These are phyloP conservation scores for Ophiocytium majus DNA, from an alignment of 352 stramenopile genomes.

Conservation along the genomic window DNA sequence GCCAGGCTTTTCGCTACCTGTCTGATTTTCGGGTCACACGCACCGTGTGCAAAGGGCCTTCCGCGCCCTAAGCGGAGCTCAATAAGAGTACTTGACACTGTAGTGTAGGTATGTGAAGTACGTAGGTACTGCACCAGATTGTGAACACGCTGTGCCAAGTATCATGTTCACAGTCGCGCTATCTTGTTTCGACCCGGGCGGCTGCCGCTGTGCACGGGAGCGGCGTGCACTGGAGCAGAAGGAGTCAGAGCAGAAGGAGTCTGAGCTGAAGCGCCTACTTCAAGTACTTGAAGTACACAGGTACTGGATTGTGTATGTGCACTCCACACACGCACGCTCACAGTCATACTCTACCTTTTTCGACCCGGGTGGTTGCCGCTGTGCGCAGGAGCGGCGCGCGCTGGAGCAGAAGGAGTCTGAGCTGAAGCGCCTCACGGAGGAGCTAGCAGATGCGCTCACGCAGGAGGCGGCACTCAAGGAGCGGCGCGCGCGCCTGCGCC, in stretches of 20 bases:
- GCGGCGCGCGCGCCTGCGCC: slow-evolving; percentile 66
- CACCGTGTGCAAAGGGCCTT: neutral
- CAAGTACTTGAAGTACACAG: neutral
- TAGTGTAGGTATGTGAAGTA: neutral
- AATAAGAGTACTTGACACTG: neutral
- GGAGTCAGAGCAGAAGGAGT: slow-evolving; percentile 50
- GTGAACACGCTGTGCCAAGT: neutral
- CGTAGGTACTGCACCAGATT: neutral
- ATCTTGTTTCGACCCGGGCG: neutral
- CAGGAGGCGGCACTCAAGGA: slow-evolving; percentile 36
- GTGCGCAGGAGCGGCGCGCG: slow-evolving; percentile 38
- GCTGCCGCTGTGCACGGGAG: slow-evolving; percentile 26
- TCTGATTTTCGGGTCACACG: too few relatives aligned
- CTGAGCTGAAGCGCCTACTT: slow-evolving; percentile 63
- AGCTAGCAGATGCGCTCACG: neutral
- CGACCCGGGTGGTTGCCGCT: neutral
- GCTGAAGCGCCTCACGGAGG: slow-evolving; percentile 57
- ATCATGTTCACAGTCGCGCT: neutral
- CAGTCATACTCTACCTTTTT: neutral
- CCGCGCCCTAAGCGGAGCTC: neutral
- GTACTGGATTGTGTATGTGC: neutral
- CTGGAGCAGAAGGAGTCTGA: slow-evolving; percentile 69
- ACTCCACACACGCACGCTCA: neutral
- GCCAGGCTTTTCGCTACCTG: too few relatives aligned
- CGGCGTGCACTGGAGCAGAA: slow-evolving; percentile 61